These are phyloP conservation scores for Aspergillus cavernicola DNA, from an alignment of 495 filamentous ascomycete genomes.

Conservation along the genomic window DNA sequence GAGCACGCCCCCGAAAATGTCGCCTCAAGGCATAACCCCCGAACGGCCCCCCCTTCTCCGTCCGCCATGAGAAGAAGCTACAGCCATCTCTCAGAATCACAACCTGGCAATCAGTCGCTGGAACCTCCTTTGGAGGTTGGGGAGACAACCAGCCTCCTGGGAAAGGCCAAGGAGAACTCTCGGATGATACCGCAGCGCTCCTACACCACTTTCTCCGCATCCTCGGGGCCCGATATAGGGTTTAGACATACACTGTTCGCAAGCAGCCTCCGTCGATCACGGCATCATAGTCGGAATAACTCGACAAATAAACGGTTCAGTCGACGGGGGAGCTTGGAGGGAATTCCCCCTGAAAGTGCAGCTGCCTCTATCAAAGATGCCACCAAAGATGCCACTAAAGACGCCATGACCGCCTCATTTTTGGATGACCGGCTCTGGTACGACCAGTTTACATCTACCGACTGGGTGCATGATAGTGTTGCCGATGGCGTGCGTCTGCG, in stretches of 20 bases:
- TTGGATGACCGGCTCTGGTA: conserved; percentile 94
- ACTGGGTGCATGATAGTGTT: conserved; percentile 98
- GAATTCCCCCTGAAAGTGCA: conserved; percentile 30
- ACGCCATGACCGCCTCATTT: conserved; percentile 48
- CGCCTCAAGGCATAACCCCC: conserved; percentile 10
- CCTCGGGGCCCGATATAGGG: conserved; percentile 28
- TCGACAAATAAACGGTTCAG: conserved; percentile 58
- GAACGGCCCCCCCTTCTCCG: conserved; percentile 41
- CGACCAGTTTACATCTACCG: conserved; percentile 97
- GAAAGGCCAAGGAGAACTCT: conserved; percentile 14
- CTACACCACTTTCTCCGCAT: conserved; percentile 36
- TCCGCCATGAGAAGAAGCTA: conserved; percentile 32
- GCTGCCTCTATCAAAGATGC: conserved; percentile 57
- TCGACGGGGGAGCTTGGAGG: conserved; percentile 40
- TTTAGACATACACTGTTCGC: conserved; percentile 31
- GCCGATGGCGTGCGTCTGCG: conserved; percentile 89
- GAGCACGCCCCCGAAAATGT: conserved; percentile 12
- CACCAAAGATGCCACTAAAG: no score
- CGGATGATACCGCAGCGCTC: conserved; percentile 32
- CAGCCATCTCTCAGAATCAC: conserved; percentile 35
- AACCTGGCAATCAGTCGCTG: conserved; percentile 37
- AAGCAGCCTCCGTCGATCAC: conserved; percentile 47
- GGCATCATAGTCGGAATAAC: conserved; percentile 63
- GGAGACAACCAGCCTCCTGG: conserved; percentile 39
- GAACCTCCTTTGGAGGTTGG: conserved; percentile 31